Evolutionary conservation across 169 alveolate genomes (phyloP).

Genomic region (Eimeria necatrix): DNA sequence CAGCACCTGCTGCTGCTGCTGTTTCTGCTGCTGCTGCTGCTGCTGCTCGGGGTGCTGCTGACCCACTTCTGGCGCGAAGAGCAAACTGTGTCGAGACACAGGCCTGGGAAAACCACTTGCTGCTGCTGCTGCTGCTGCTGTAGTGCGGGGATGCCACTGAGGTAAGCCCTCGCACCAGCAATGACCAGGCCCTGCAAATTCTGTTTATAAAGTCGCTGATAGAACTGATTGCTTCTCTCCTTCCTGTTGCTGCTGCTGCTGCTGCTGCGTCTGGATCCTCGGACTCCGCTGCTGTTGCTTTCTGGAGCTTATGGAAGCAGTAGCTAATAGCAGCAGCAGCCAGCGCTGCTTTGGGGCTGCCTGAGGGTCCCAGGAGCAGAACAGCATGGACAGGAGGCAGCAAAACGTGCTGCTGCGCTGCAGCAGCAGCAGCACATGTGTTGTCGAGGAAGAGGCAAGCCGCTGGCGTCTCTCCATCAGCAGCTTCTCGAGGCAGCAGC

Average conservation of each 20-base stretch:
- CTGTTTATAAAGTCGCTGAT: neutral
- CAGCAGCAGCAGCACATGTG: conserved; percentile 45
- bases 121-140: conserved; percentile 16
- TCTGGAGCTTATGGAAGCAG: conserved; percentile 49
- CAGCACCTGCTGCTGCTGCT: conserved; percentile 14
- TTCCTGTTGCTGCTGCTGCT: conserved; percentile 46
- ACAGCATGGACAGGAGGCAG: conserved; percentile 63
- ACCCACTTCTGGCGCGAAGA: neutral
- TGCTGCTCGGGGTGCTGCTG: neutral
- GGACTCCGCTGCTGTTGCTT: neutral
- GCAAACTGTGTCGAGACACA: conserved; percentile 49
- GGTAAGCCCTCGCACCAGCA: conserved; percentile 53
- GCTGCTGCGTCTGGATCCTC: conserved; percentile 4
- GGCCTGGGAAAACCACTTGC: conserved; percentile 39
- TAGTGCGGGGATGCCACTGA: conserved; percentile 28
- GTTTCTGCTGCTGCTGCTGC: neutral
- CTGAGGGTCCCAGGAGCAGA: conserved; percentile 53
- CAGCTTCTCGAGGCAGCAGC: conserved; percentile 16
- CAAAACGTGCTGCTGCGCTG: conserved; percentile 27
- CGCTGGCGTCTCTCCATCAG: conserved; percentile 55
- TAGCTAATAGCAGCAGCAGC: conserved; percentile 46
- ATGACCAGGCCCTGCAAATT: conserved; percentile 6
- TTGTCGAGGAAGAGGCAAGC: neutral
- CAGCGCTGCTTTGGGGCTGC: conserved; percentile 27
- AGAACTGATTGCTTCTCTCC: neutral